phyloP scores from a whole-genome alignment of 106 monocot species.

The Cymbidium sinense region DNA sequence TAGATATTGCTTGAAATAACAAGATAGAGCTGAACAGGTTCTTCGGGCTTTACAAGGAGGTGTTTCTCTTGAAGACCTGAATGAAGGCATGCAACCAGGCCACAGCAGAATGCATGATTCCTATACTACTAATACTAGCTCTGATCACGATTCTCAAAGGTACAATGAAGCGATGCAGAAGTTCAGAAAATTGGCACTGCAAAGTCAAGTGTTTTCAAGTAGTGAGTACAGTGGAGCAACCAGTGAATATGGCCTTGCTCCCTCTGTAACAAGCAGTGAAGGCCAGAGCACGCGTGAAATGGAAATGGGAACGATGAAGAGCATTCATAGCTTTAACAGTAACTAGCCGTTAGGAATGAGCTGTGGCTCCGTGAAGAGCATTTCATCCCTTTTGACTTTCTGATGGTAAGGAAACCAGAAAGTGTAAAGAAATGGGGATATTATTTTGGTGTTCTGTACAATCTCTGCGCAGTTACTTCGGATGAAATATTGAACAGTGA shows the following conservation, averaged over 20 bases:
- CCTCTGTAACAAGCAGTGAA: conserved; percentile 19
- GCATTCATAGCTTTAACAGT: not conserved
- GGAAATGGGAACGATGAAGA: conserved; percentile 20
- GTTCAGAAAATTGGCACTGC: conserved; percentile 36
- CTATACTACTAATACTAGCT: conserved; percentile 11
- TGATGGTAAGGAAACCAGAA: not conserved
- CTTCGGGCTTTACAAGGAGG: conserved; percentile 48
- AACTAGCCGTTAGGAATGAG: not conserved
- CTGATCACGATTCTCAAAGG: conserved; percentile 15
- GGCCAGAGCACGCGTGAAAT: conserved; percentile 17
- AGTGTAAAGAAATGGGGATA: not conserved
- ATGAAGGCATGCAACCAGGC: conserved; percentile 33
- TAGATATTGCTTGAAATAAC: too few relatives aligned
- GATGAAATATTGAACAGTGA: not conserved
- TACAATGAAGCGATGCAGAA: conserved; percentile 19
- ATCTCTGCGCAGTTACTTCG: not conserved
- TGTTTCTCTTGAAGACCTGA: conserved; percentile 32
- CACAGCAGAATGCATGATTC: conserved; percentile 17
- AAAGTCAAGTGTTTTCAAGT: conserved; percentile 12
- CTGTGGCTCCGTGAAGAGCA: not conserved
- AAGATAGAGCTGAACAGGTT: conserved; percentile 19
- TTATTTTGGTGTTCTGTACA: not conserved
- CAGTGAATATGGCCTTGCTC: conserved; percentile 37
- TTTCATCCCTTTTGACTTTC: not conserved
- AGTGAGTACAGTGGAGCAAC: conserved; percentile 37